Base-by-base conservation (phyloP, 73 alveolate genomes). In the Loxodes magnus region DNA sequence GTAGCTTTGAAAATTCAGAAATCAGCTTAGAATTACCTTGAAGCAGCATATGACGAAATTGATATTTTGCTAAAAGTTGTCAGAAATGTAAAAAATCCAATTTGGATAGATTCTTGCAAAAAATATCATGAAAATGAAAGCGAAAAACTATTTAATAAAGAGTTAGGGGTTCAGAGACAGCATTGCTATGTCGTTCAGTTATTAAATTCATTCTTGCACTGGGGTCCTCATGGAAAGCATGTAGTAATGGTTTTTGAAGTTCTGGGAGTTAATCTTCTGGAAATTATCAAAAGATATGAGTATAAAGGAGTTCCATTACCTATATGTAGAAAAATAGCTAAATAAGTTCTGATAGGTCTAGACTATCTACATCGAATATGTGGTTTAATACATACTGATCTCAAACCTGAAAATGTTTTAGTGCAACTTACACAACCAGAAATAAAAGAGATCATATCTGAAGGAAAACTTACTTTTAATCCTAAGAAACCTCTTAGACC, bases 201-300 rank as follows among this genome's bases (percentile, higher is more conserved):
- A 26, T 51, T 87, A 43, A 92, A 92, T 60, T 54, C 88, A 30
- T 92, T 92, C 64, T 80, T 75, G 30, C 89, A 84, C 58, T 46
- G 69, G 46, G 92, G 94, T 0, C 79, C 79, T 15, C 84, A 88
- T 42, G 97, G 94, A 39, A 72, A 81, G 64, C 94, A 84, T 52
- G 89, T 88, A 34, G 79, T 94, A 64, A 79, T 93, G 94, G 99
- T 93, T 29, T 92, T 92, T 65, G 99, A 94, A 77, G 92, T 94
- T 61, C 79, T 94, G 78, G 99, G 98, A 15, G 96, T 92, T 46
- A 92, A 86, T 66, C 74, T 91, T 24, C 75, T 92, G n/a, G 97
- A 92, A 53, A 76, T 94, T 21, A 92, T 94, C 43, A 94, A 94
- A 58, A 31, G 87, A 50, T 69, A 83, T 68, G 74, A 86, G 34